Percentiles rank a stretch among this genome's conserved stretches.
These are phyloP conservation scores for Solanum chilense DNA, from an alignment of 257 asterid genomes.

Conservation along the genomic window DNA sequence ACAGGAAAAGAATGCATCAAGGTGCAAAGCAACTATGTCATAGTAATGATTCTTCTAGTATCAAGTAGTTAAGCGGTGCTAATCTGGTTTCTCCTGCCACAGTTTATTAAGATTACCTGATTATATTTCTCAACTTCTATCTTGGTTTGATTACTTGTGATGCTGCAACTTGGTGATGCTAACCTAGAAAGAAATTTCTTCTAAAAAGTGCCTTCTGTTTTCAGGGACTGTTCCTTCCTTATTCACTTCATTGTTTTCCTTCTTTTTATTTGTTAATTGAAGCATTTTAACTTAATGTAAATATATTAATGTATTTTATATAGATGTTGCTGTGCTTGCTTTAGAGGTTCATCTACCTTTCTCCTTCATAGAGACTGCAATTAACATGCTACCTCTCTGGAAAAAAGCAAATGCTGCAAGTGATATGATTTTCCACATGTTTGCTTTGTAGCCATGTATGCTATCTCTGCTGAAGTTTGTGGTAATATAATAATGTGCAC, in stretches of 20 bases:
- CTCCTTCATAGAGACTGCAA: neutral
- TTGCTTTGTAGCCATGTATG: neutral
- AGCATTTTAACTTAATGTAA: neutral
- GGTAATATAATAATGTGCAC: neutral
- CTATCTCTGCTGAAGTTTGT: neutral
- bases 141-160: neutral
- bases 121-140: neutral
- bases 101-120: neutral
- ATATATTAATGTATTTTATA: neutral
- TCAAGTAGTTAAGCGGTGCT: neutral
- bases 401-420: neutral
- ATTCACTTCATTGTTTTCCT: neutral
- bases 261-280: neutral
- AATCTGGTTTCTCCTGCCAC: neutral
- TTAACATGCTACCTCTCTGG: neutral
- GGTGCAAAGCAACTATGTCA: constrained; percentile 26
- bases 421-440: neutral
- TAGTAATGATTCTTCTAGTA: neutral
- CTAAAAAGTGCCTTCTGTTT: neutral
- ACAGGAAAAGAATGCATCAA: constrained; percentile 97
- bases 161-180: neutral
- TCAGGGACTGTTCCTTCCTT: neutral
- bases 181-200: neutral
- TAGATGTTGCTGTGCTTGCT: neutral
- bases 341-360: neutral